These are phyloP conservation scores for Clitoria ternatea DNA, from an alignment of 306 rosid genomes.

Conservation along the genomic window DNA sequence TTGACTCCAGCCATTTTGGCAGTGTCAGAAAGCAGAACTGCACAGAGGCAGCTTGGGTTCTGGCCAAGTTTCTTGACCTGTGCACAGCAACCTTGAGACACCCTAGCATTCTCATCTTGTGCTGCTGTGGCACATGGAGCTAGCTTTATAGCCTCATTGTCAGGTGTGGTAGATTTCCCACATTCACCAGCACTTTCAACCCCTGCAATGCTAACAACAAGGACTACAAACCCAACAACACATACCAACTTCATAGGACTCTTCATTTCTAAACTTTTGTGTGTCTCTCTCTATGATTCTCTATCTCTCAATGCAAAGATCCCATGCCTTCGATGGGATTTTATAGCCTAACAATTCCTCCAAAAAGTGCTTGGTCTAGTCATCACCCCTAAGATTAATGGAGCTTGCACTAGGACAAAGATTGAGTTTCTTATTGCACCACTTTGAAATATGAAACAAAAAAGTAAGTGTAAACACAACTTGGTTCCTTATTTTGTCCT, in stretches of 20 bases:
- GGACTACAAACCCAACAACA: constrained; percentile 36
- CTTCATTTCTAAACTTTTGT: constrained; percentile 22
- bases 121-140: constrained; percentile 60
- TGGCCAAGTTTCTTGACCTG: constrained; percentile 43
- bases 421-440: constrained; percentile 20
- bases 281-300: not conserved
- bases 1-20: constrained; percentile 43
- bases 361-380: constrained; percentile 32
- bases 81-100: constrained; percentile 43
- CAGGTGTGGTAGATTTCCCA: constrained; percentile 51
- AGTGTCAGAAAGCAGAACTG: constrained; percentile 49
- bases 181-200: constrained; percentile 46
- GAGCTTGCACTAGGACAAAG: constrained; percentile 45
- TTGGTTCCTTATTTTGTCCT: constrained; percentile 10
- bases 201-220: constrained; percentile 23
- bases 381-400: constrained; percentile 40
- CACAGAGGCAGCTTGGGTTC: constrained; percentile 55
- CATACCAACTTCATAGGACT: constrained; percentile 31
- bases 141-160: constrained; percentile 52
- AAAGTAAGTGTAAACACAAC: constrained; percentile 17
- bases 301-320: not conserved
- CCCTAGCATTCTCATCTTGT: constrained; percentile 45
- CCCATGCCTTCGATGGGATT: not conserved
- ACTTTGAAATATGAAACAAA: constrained; percentile 22
- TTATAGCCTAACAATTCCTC: constrained; percentile 32